Evolutionary conservation across 805 yeast genomes (phyloP).

Genomic region (Spathaspora girioi): DNA sequence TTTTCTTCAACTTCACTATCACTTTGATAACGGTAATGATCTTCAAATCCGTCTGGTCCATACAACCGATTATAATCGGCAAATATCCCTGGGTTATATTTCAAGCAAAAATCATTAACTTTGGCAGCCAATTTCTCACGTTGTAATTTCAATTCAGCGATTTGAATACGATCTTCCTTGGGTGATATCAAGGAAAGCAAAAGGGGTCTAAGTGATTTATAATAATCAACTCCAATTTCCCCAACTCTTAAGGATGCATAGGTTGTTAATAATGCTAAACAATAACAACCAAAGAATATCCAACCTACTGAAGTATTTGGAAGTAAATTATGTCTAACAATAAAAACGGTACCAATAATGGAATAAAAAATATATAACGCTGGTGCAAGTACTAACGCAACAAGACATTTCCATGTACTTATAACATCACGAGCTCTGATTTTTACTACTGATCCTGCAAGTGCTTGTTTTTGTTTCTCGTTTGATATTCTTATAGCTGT

Average conservation of each 20-base stretch:
- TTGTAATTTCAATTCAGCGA: conserved; percentile 25
- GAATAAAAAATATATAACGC: conserved; percentile 37
- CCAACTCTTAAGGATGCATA: conserved; percentile 40
- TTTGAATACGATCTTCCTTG: conserved; percentile 25
- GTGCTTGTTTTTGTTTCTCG: conserved; percentile 34
- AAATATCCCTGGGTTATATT: conserved; percentile 36
- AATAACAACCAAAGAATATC: conserved; percentile 29
- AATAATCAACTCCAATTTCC: conserved; percentile 40
- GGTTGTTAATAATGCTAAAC: conserved; percentile 36
- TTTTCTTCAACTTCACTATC: background rate
- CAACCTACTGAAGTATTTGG: conserved; percentile 10
- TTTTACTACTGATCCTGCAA: conserved; percentile 36
- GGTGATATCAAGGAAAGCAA: conserved; percentile 29
- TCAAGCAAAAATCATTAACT: conserved; percentile 33
- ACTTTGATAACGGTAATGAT: background rate
- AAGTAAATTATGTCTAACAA: conserved; percentile 2
- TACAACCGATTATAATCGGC: conserved; percentile 34
- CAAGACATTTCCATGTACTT: conserved; percentile 42
- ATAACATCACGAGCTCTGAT: conserved; percentile 40
- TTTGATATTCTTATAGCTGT: conserved; percentile 29
- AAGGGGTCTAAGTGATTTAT: conserved; percentile 37
- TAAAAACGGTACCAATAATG: conserved; percentile 24
- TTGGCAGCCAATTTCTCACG: conserved; percentile 22
- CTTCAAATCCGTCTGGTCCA: conserved; percentile 3
- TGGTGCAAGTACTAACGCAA: conserved; percentile 40